Conservation (phyloP, 148 eudicot genomes). For the Euryodendron excelsum region DNA sequence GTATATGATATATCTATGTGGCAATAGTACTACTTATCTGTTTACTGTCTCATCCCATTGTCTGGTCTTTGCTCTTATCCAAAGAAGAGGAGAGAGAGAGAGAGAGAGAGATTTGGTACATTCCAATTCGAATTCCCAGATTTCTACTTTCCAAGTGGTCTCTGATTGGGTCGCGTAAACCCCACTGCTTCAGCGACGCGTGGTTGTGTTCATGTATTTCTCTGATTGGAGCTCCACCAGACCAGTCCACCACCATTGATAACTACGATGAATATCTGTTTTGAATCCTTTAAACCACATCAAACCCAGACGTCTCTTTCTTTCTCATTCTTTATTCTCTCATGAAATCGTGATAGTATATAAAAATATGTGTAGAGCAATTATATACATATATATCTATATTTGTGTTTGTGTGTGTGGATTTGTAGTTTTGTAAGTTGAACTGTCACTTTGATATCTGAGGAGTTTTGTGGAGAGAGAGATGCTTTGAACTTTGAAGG, state of each 20-base stretch:
- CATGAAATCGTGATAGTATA: not conserved
- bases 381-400: not conserved
- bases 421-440: not conserved
- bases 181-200: not conserved
- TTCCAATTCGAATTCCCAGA: not conserved
- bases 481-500: conserved; percentile 6
- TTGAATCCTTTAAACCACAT: not conserved
- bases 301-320: not conserved
- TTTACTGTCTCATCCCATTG: not conserved
- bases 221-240: not conserved
- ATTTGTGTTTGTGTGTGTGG: not conserved
- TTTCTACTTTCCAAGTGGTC: not conserved
- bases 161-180: not conserved
- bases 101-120: not conserved
- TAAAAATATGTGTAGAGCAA: not conserved
- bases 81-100: not conserved
- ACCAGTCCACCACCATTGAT: not conserved
- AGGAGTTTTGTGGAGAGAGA: too few relatives aligned
- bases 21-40: not conserved
- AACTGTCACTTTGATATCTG: not conserved
- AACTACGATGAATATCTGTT: not conserved
- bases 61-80: not conserved
- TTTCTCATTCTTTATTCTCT: not conserved
- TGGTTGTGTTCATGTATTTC: not conserved
- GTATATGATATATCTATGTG: not conserved